Percentiles rank a stretch among this genome's conserved stretches.
phyloP scores from a whole-genome alignment of 1,139 yeast species.

The Saccharomyces pastorianus region DNA sequence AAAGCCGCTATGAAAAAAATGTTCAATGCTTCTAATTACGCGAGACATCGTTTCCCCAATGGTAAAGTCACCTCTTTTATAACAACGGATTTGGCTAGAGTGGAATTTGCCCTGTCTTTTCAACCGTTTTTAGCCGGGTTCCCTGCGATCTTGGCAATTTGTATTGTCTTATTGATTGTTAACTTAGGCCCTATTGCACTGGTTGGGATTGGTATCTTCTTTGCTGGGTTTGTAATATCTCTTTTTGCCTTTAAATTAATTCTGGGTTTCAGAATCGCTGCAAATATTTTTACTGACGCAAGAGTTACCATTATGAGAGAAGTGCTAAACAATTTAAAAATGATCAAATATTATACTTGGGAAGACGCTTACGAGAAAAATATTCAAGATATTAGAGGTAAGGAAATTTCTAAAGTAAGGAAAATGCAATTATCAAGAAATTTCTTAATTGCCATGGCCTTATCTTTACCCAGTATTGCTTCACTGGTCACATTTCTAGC shows the following conservation, averaged over 20 bases:
- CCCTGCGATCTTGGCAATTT: constrained; percentile 51
- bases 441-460: constrained; percentile 48
- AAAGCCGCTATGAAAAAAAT: constrained; percentile 62
- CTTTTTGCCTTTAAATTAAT: constrained; percentile 36
- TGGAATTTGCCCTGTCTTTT: constrained; percentile 68
- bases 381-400: constrained; percentile 38
- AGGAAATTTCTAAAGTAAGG: constrained; percentile 42
- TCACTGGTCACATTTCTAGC: constrained; percentile 70
- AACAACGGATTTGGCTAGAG: constrained; percentile 72
- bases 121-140: constrained; percentile 58
- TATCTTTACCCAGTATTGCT: constrained; percentile 56
- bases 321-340: constrained; percentile 42
- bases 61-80: constrained; percentile 67
- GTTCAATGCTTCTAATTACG: constrained; percentile 49
- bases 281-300: constrained; percentile 42
- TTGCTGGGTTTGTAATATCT: constrained; percentile 31
- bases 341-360: constrained; percentile 53
- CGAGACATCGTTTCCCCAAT: constrained; percentile 52
- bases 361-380: constrained; percentile 48
- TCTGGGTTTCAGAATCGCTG: constrained; percentile 38
- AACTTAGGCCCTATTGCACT: constrained; percentile 70
- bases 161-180: constrained; percentile 55
- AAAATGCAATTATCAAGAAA: constrained; percentile 50
- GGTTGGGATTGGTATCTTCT: constrained; percentile 53
- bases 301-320: constrained; percentile 47